Conservation (phyloP, 2,329 filamentous ascomycete species). For the Epichloe typhina region DNA sequence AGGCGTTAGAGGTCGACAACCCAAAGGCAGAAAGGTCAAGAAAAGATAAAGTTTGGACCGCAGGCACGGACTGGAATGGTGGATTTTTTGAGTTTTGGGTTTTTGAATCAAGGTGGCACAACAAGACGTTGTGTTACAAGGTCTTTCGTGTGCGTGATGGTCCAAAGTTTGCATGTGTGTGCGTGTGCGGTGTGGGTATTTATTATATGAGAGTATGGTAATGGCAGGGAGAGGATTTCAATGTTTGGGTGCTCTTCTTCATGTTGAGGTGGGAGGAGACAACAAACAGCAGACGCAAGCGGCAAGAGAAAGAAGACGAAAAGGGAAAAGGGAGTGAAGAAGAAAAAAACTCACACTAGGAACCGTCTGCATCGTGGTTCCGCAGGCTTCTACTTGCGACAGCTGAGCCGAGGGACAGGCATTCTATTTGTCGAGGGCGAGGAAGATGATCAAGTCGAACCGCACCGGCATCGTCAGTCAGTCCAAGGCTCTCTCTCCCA, state of each 20-base stretch:
- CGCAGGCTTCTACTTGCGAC: conserved; percentile 25
- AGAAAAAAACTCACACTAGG: conserved; percentile 30
- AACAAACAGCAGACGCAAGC: background rate
- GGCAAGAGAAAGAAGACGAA: background rate
- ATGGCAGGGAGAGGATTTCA: background rate
- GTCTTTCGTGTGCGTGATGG: background rate
- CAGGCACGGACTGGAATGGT: background rate
- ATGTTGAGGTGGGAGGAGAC: background rate
- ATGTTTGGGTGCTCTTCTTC: background rate
- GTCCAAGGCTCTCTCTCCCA: background rate
- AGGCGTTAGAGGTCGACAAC: conserved; percentile 8
- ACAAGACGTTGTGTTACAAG: conserved; percentile 2
- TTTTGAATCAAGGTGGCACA: conserved; percentile 1
- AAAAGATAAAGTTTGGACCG: background rate
- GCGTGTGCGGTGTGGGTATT: background rate
- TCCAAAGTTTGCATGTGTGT: background rate
- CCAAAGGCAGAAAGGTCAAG: background rate
- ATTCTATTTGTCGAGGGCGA: conserved; percentile 19
- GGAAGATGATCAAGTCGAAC: conserved; percentile 3
- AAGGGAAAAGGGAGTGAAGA: background rate
- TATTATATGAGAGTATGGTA: no score
- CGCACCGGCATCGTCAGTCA: conserved; percentile 9
- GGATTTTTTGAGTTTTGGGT: background rate
- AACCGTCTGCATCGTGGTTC: conserved; percentile 39
- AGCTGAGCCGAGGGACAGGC: conserved; percentile 22